Percentiles rank a stretch among this genome's conserved stretches.
Evolutionary conservation across 2,329 filamentous ascomycete species (phyloP).

Genomic region (Fusarium domesticum): DNA sequence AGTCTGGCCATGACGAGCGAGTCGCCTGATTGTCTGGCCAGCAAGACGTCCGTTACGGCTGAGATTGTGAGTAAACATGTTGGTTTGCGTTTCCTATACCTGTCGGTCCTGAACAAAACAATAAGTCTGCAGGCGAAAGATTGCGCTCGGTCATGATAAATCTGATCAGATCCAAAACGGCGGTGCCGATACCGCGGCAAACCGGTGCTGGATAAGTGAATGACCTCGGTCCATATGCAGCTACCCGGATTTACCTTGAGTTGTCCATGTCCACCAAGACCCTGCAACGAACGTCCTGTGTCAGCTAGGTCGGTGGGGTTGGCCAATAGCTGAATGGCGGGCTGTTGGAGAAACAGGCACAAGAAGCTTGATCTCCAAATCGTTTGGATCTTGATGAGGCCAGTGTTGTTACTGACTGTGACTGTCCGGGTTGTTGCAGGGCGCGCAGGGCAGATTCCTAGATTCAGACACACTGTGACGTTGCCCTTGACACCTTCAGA

Average conservation of each 20-base stretch:
- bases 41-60: constrained; percentile 25
- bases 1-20: constrained; percentile 15
- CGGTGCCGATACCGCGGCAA: constrained; percentile 25
- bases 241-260: constrained; percentile 5
- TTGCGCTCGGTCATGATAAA: constrained; percentile 13
- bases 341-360: no score
- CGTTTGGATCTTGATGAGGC: no score
- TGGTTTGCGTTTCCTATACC: neutral
- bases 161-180: constrained; percentile 14
- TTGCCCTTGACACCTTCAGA: neutral
- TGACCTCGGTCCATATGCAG: constrained; percentile 21
- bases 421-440: neutral
- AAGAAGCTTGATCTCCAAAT: no score
- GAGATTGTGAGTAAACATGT: constrained; percentile 26
- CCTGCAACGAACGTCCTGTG: constrained; percentile 6
- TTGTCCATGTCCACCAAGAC: constrained; percentile 2
- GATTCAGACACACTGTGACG: constrained; percentile 19
- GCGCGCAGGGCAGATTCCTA: neutral
- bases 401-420: no score
- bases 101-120: neutral
- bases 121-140: constrained; percentile 1
- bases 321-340: no score
- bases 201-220: constrained; percentile 11
- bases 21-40: constrained; percentile 22
- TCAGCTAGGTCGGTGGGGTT: no score